Conservation (phyloP, 1,284 basidiomycete species). For the Boletellus sp. region DNA sequence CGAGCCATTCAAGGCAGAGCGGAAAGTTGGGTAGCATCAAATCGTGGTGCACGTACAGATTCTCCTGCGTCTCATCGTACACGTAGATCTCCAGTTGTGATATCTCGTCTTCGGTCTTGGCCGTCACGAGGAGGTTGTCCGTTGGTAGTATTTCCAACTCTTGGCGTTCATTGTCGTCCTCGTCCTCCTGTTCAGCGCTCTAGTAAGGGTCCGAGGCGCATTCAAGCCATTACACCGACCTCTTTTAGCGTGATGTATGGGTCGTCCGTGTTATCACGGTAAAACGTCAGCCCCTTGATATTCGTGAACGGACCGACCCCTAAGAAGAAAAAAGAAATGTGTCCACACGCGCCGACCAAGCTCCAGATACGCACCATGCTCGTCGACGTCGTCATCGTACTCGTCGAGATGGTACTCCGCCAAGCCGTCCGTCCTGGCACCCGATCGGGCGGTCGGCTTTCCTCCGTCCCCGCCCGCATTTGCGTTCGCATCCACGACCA, state of each 20-base stretch:
- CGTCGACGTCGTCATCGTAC: conserved; percentile 80
- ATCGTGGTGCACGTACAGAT: conserved; percentile 97
- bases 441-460: conserved; percentile 21
- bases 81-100: conserved; percentile 95
- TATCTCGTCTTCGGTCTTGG: conserved; percentile 96
- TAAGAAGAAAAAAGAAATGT: conserved; percentile 24
- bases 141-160: conserved; percentile 88
- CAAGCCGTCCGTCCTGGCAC: conserved; percentile 71
- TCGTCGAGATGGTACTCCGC: conserved; percentile 89
- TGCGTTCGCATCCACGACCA: conserved; percentile 63
- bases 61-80: conserved; percentile 89
- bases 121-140: conserved; percentile 90
- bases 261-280: conserved; percentile 90
- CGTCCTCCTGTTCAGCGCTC: conserved; percentile 43
- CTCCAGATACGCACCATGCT: conserved; percentile 40
- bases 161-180: conserved; percentile 75
- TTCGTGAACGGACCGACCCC: conserved; percentile 90
- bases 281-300: conserved; percentile 92
- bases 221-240: conserved; percentile 41
- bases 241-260: conserved; percentile 97
- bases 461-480: conserved; percentile 28
- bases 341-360: not conserved
- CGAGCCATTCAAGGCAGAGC: conserved; percentile 98
- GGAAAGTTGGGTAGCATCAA: conserved; percentile 97
- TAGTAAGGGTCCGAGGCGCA: conserved; percentile 1